Base-by-base conservation (phyloP, 2,329 filamentous ascomycete species). In the Fusarium nisikadoi region DNA sequence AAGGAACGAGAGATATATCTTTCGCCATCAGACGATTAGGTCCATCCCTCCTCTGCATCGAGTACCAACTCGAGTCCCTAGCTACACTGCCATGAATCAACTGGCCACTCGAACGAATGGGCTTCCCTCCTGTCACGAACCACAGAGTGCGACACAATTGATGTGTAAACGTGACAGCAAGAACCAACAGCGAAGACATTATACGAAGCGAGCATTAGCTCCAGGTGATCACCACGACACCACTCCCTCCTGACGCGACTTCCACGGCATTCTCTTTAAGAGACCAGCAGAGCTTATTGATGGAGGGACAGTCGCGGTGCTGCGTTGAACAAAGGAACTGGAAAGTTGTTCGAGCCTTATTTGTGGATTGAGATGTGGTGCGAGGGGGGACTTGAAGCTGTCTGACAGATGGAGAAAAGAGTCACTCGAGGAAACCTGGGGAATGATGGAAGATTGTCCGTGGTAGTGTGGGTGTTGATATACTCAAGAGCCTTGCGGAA, bases 271-370 rank as follows among this genome's bases (percentile, higher is more conserved):
- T 6, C 8, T 45, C 8, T 38, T n/a, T 29, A 2, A 14, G 16
- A 38, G 23, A 35, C 35, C 8, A 50, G 41, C 10, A n/a, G 14
- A 59, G 41, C 7, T 16, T 17, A 9, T 17, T 41, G 7, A 7
- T 29, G 19, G 8, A 10, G 29, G 25, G 20, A 39, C 31, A 39
- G 41, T 45, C n/a, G 14, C 13, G 4, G 52, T 69, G 33, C 23
- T 39, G 39, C 19, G 59, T 70, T 38, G 43, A 60, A 70, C 47
- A 33, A 19, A 35, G 17, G 39, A 20, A 63, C 29, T 20, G 41
- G 8, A 31, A 25, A 65, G 59, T 47, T 43, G n/a, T 23, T 25
- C 53, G 54, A 70, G 42, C 60, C 60, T 39, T 70, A 50, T 43
- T 69, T 59, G 65, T 47, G 38, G 17, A n/a, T 50, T 35, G 31